Percentiles rank a stretch among this genome's conserved stretches.
These are phyloP conservation scores for Aureobasidium sp. DNA, from an alignment of 2,329 filamentous ascomycete genomes.

Conservation along the genomic window DNA sequence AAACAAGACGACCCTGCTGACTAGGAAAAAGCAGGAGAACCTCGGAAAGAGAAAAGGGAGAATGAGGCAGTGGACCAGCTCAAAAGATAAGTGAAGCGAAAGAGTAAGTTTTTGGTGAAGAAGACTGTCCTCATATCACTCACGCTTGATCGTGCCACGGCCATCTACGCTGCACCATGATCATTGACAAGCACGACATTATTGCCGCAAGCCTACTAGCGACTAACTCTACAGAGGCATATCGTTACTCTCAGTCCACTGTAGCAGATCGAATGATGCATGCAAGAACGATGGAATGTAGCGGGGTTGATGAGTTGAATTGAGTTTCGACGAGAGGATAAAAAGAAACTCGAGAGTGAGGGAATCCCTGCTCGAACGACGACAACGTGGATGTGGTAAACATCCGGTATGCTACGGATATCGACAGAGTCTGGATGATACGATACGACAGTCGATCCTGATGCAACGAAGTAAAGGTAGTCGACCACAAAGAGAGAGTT, in stretches of 20 bases:
- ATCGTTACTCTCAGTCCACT: background rate
- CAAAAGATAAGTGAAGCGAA: no score
- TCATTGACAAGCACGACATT: background rate
- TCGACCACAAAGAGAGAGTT: background rate
- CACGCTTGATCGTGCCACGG: no score
- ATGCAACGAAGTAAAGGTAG: background rate
- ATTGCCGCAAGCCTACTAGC: background rate
- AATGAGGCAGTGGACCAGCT: no score
- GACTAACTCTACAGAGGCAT: background rate
- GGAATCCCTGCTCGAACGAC: background rate
- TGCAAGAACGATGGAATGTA: background rate
- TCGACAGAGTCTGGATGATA: background rate
- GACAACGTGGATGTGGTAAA: background rate
- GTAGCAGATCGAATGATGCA: background rate
- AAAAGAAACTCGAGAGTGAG: background rate
- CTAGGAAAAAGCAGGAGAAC: no score
- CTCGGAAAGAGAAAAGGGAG: no score
- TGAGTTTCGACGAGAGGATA: background rate
- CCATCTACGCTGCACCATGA: background rate
- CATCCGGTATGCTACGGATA: background rate
- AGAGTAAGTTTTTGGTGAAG: no score
- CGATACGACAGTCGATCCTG: background rate
- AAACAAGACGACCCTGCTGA: no score
- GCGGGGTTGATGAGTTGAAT: background rate
- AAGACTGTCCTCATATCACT: no score